phyloP scores from a whole-genome alignment of 2,329 filamentous ascomycete species.

The Pyrenochaeta sp. region DNA sequence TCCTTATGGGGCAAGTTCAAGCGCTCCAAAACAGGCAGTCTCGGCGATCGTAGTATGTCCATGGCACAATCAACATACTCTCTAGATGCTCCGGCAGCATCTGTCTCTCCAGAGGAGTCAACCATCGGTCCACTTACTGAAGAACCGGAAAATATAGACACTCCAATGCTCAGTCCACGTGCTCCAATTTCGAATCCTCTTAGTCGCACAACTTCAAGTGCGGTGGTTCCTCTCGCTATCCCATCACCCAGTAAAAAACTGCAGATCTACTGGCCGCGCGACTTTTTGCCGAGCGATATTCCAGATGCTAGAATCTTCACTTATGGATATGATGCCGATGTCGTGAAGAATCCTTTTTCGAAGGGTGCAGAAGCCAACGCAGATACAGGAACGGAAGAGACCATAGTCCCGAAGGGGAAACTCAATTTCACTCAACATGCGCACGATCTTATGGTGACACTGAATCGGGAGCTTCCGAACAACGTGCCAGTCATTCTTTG shows the following conservation, averaged over 20 bases:
- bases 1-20: conserved; percentile 1
- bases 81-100: not conserved
- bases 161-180: not conserved
- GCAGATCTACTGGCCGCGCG: conserved; percentile 13
- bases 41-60: conserved; percentile 1
- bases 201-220: not conserved
- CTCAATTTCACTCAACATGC: conserved; percentile 12
- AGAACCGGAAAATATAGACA: not conserved
- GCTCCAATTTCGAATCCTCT: no score
- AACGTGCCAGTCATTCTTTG: conserved; percentile 11
- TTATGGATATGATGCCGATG: conserved; percentile 15
- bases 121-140: conserved; percentile 1
- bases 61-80: not conserved
- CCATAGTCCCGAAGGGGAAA: not conserved
- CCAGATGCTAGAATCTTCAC: conserved; percentile 12
- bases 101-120: not conserved
- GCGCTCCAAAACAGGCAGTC: not conserved
- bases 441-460: conserved; percentile 9
- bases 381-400: not conserved
- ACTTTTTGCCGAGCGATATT: conserved; percentile 14
- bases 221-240: not conserved
- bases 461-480: conserved; percentile 10
- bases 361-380: not conserved
- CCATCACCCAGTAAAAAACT: conserved; percentile 4
- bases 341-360: conserved; percentile 5